Evolutionary conservation across 208 protist genomes (phyloP).

Genomic region (Zelonia costaricensis): DNA sequence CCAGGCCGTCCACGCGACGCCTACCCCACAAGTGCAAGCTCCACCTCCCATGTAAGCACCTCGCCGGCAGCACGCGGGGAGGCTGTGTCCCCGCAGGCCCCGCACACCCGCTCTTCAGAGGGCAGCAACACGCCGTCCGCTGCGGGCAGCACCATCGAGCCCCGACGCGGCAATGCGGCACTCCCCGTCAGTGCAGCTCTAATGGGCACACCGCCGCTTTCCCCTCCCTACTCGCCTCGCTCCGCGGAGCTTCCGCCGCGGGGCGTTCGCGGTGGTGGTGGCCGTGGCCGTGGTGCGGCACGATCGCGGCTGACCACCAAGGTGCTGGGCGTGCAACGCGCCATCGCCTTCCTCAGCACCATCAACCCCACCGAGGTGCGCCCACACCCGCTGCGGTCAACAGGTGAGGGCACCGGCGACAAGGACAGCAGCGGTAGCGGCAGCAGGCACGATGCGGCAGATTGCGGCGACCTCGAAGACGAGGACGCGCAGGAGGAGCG

Average conservation of each 20-base stretch:
- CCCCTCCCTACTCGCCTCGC: too few species aligned
- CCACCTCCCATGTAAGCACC: constrained; percentile 4
- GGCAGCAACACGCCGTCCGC: too few species aligned
- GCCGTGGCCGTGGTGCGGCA: not conserved
- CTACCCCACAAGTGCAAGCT: constrained; percentile 3
- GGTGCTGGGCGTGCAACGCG: constrained; percentile 10
- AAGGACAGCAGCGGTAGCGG: not conserved
- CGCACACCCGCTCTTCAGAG: too few species aligned
- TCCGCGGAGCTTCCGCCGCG: too few species aligned
- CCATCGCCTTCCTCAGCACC: constrained; percentile 16
- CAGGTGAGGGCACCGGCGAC: not conserved
- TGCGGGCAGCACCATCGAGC: too few species aligned
- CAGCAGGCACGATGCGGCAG: not conserved
- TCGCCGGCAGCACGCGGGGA: too few species aligned
- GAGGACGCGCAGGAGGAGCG: too few species aligned
- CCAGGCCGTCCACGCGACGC: constrained; percentile 11
- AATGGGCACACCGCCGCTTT: too few species aligned
- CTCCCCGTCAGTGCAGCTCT: too few species aligned
- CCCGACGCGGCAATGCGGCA: too few species aligned
- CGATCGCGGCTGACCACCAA: constrained; percentile 8
- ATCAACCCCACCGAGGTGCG: constrained; percentile 22
- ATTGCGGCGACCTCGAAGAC: not conserved
- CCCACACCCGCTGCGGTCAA: constrained; percentile 19
- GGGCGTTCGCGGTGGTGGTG: too few species aligned
- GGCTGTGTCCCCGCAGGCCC: too few species aligned